phyloP scores from a whole-genome alignment of 2,329 filamentous ascomycete species.

The Diaporthe ilicicola region DNA sequence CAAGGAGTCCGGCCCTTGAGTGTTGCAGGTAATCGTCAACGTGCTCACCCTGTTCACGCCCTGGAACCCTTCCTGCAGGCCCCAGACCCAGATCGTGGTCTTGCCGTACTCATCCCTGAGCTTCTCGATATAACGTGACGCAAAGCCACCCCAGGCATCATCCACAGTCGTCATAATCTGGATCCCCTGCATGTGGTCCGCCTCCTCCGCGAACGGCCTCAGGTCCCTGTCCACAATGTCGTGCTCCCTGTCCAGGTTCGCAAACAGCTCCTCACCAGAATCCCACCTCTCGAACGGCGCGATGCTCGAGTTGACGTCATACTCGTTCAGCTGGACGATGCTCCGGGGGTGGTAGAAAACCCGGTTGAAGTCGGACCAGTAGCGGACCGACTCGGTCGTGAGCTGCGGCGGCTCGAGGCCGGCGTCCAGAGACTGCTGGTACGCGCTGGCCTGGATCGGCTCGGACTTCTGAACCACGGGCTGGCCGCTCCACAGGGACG shows the following conservation, averaged over 20 bases:
- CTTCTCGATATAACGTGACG: conserved; percentile 75
- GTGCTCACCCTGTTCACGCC: conserved; percentile 60
- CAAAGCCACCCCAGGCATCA: conserved; percentile 85
- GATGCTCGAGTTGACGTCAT: conserved; percentile 80
- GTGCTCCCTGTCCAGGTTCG: conserved; percentile 77
- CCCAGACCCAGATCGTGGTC: conserved; percentile 87
- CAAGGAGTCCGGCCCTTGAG: background rate
- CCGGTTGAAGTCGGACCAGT: conserved; percentile 96
- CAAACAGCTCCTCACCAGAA: conserved; percentile 79
- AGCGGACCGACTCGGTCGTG: conserved; percentile 77
- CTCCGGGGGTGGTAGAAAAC: conserved; percentile 91
- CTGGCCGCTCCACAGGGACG: conserved; percentile 60
- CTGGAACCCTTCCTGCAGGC: conserved; percentile 70
- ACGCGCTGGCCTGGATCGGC: conserved; percentile 74
- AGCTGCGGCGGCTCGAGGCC: conserved; percentile 72
- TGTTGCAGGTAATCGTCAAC: background rate
- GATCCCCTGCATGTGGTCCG: conserved; percentile 88
- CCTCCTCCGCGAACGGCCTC: conserved; percentile 88
- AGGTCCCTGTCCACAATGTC: conserved; percentile 92
- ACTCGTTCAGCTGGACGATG: conserved; percentile 86
- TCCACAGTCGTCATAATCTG: conserved; percentile 78
- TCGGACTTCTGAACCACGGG: conserved; percentile 74
- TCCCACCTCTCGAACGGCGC: conserved; percentile 84
- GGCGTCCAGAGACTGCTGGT: conserved; percentile 81
- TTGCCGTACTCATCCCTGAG: conserved; percentile 93